These are phyloP conservation scores for Elsinoe australis DNA, from an alignment of 2,329 filamentous ascomycete genomes.

Conservation along the genomic window DNA sequence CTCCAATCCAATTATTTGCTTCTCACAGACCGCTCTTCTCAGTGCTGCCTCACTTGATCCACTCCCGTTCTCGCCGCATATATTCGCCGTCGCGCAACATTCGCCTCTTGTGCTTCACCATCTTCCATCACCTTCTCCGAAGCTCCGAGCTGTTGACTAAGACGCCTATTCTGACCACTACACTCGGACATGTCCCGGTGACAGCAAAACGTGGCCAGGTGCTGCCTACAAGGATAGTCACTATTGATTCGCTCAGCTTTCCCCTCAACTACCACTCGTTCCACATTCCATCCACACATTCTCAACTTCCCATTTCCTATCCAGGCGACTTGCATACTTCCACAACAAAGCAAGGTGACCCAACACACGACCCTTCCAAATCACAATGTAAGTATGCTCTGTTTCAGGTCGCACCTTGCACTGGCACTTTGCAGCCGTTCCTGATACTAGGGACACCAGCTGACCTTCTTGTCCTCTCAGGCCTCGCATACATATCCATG, in stretches of 20 bases:
- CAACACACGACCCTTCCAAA: conserved; percentile 11
- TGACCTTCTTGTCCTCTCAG: conserved; percentile 38
- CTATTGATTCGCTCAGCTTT: conserved; percentile 10
- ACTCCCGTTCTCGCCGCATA: neutral
- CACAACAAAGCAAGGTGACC: conserved; percentile 21
- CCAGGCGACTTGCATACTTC: conserved; percentile 25
- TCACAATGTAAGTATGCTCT: conserved; percentile 8
- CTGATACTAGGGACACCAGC: neutral
- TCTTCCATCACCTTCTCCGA: conserved; percentile 8
- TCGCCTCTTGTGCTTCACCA: neutral
- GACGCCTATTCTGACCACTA: neutral
- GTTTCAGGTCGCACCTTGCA: conserved; percentile 3
- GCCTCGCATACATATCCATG: conserved; percentile 75
- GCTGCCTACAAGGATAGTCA: conserved; percentile 7
- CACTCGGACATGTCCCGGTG: conserved; percentile 2
- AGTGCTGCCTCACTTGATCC: neutral
- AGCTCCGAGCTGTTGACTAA: conserved; percentile 14
- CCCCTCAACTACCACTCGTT: neutral
- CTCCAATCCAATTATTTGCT: conserved; percentile 9
- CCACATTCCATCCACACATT: conserved; percentile 10
- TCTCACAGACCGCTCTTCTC: conserved; percentile 12
- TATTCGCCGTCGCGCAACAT: neutral
- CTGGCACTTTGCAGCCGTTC: neutral
- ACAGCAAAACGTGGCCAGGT: conserved; percentile 11
- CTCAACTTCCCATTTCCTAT: conserved; percentile 18